phyloP scores from a whole-genome alignment of 257 asterid species.

The Ehretia macrophylla region DNA sequence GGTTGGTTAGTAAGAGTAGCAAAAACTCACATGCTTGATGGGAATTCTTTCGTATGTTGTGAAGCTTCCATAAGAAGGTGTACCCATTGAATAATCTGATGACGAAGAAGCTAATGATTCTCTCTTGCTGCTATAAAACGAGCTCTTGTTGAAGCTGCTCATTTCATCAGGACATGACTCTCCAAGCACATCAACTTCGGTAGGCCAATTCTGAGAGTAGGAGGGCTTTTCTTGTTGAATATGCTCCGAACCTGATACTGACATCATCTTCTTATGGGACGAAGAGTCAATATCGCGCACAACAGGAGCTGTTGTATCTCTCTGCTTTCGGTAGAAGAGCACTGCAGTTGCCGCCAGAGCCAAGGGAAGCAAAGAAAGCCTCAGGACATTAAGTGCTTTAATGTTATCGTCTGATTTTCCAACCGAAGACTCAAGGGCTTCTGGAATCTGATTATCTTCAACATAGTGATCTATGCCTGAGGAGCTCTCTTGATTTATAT shows the following conservation, averaged over 20 bases:
- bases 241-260: slow-evolving; percentile 2
- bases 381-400: slow-evolving; percentile 9
- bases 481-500: slow-evolving; percentile 12
- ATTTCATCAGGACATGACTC: slow-evolving; percentile 59
- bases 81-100: slow-evolving; percentile 35
- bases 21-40: slow-evolving; percentile 54
- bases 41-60: slow-evolving; percentile 80
- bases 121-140: slow-evolving; percentile 35
- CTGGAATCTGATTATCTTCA: too few species aligned
- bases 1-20: background rate
- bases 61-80: slow-evolving; percentile 92
- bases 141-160: slow-evolving; percentile 60
- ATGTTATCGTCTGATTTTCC: slow-evolving; percentile 7
- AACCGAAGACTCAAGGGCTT: slow-evolving; percentile 11
- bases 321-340: slow-evolving; percentile 12
- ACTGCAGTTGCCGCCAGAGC: slow-evolving; percentile 36
- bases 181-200: slow-evolving; percentile 26
- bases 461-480: slow-evolving; percentile 9
- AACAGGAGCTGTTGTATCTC: background rate
- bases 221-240: slow-evolving; percentile 18
- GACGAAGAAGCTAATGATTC: slow-evolving; percentile 58
- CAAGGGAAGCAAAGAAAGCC: slow-evolving; percentile 23
- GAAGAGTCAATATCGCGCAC: slow-evolving; percentile 1
- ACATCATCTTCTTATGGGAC: slow-evolving; percentile 6
- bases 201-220: slow-evolving; percentile 31